These are phyloP conservation scores for Boechera divaricarpa DNA, from an alignment of 345 rosid genomes.

Conservation along the genomic window DNA sequence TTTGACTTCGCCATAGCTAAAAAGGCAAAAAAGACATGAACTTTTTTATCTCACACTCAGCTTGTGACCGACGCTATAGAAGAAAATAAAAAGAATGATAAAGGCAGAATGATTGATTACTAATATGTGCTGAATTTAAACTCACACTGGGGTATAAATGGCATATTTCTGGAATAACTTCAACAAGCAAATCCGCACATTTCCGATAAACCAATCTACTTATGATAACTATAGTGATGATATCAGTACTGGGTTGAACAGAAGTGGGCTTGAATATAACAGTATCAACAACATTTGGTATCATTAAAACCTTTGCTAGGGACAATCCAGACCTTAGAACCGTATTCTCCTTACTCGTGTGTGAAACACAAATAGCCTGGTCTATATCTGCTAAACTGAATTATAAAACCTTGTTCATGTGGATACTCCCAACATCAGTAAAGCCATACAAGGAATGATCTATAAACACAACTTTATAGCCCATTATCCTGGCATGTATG, in stretches of 20 bases:
- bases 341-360: conserved; percentile 95
- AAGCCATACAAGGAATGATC: conserved; percentile 95
- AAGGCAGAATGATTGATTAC: conserved; percentile 1
- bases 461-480: conserved; percentile 86
- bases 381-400: conserved; percentile 94
- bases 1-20: background rate
- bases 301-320: conserved; percentile 80
- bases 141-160: conserved; percentile 76
- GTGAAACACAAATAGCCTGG: conserved; percentile 95
- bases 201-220: conserved; percentile 95
- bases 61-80: background rate
- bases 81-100: too few species aligned
- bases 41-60: background rate
- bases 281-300: conserved; percentile 98
- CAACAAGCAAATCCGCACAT: conserved; percentile 96
- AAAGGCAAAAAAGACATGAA: background rate
- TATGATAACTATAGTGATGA: conserved; percentile 83
- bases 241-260: conserved; percentile 57
- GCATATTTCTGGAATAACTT: conserved; percentile 94
- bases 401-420: conserved; percentile 96
- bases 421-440: conserved; percentile 94
- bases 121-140: background rate
- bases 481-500: conserved; percentile 95
- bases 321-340: conserved; percentile 87
- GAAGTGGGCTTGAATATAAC: conserved; percentile 91